phyloP scores from a whole-genome alignment of 2,329 filamentous ascomycete species.

The Aplosporella prunicola region DNA sequence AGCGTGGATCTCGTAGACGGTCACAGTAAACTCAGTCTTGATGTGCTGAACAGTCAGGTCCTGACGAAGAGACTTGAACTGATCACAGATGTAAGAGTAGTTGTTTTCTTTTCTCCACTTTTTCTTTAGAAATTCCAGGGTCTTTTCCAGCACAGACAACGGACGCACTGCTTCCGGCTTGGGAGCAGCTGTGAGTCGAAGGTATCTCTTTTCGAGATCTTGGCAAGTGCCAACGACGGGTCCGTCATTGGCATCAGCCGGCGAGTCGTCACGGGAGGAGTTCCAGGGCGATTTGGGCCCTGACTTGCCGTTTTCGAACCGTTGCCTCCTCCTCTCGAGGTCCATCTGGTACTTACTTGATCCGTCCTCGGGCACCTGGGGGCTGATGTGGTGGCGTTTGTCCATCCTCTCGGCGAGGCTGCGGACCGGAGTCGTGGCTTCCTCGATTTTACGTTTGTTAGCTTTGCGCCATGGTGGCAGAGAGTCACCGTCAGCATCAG shows the following conservation, averaged over 20 bases:
- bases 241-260: slow-evolving; percentile 38
- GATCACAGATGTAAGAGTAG: slow-evolving; percentile 96
- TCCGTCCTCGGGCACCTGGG: slow-evolving; percentile 18
- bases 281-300: slow-evolving; percentile 45
- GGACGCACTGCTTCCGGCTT: slow-evolving; percentile 85
- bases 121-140: slow-evolving; percentile 78
- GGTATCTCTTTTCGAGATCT: slow-evolving; percentile 83
- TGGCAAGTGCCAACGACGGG: slow-evolving; percentile 82
- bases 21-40: slow-evolving; percentile 92
- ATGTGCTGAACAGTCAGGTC: slow-evolving; percentile 97
- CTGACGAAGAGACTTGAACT: slow-evolving; percentile 97
- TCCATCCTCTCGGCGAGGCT: slow-evolving; percentile 32
- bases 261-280: slow-evolving; percentile 35
- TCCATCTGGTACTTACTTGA: slow-evolving; percentile 84
- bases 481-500: slow-evolving; percentile 41
- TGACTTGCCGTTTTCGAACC: slow-evolving; percentile 56
- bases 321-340: slow-evolving; percentile 79
- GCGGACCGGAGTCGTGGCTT: slow-evolving; percentile 33
- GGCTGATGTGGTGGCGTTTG: slow-evolving; percentile 35
- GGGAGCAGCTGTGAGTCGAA: slow-evolving; percentile 83
- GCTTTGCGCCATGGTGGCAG: slow-evolving; percentile 65
- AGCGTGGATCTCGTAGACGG: slow-evolving; percentile 94
- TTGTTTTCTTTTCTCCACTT: slow-evolving; percentile 93
- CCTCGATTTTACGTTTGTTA: slow-evolving; percentile 61
- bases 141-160: slow-evolving; percentile 67